Evolutionary conservation across 768 basidiomycete genomes (phyloP), one percentile per base, ranked within the genome.

Genomic region (Leccinum disarticulatum): DNA sequence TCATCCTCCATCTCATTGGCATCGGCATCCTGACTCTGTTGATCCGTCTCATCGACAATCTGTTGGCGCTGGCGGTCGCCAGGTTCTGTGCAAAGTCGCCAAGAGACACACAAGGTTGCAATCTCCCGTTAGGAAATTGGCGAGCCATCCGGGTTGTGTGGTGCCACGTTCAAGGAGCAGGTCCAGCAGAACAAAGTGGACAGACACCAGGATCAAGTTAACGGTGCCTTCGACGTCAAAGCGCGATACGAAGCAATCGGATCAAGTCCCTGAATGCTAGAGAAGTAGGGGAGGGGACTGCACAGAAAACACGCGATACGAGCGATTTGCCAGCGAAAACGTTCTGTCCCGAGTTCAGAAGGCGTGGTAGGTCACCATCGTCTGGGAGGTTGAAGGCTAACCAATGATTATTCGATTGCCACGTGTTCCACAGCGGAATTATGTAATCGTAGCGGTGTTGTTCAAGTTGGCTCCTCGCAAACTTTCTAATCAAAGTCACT

Each of bases 11-110:
- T 65, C 19, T 77, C 73, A 53, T 75, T 71, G 27, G 63, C 59
- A 57, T 76, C 77, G 49, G 76, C 76, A 57, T 74, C 76, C 57
- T 77, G 76, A 49, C 66, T 64, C 38, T 72, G 68, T 28, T 77
- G 78, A 72, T 86, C 84, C 38, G 80, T 83, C 65, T 85, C 87
- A 52, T 85, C 83, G 54, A 91, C 77, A 53, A 87, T 83, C 59
- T 79, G 77, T 56, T 81, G 73, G 43, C 90, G 80, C 64, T 85
- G 79, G 19, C 77, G 79, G 61, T 35, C 6, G 28, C 43, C 17
- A 11, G 43, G 49, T 19, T n/a, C 31, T 52, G 28, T 52, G 31
- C 51, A 17, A 33, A 52, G 51, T 33, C 51, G 15, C 31, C 31
- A 31, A 33, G 31, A 3, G 31, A 19, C 17, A 87, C 84, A 36